Evolutionary conservation across 768 basidiomycete species (phyloP).

Genomic region (Megacollybia marginata): DNA sequence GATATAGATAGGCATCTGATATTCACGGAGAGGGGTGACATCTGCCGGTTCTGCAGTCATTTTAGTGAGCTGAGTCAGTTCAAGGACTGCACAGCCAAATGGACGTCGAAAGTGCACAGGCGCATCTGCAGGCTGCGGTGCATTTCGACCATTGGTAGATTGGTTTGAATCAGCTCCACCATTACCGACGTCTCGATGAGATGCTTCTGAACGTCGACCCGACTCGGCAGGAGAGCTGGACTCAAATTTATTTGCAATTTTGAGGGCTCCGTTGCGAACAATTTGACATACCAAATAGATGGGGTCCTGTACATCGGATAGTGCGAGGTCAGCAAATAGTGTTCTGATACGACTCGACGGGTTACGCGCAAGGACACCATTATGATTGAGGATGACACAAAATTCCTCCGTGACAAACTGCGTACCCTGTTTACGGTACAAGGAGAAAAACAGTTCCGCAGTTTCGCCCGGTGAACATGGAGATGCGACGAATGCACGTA

Average conservation of each 20-base stretch:
- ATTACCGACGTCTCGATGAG: conserved; percentile 23
- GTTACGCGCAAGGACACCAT: conserved; percentile 80
- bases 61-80: conserved; percentile 68
- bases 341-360: conserved; percentile 73
- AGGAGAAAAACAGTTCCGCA: conserved; percentile 87
- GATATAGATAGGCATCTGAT: conserved; percentile 82
- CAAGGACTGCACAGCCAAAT: conserved; percentile 93
- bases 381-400: conserved; percentile 83
- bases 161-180: not conserved
- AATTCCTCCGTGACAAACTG: conserved; percentile 94
- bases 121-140: conserved; percentile 21
- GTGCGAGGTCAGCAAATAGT: conserved; percentile 83
- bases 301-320: conserved; percentile 77
- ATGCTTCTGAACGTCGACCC: conserved; percentile 50
- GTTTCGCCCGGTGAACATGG: conserved; percentile 89
- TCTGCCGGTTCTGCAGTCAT: conserved; percentile 61
- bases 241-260: conserved; percentile 54
- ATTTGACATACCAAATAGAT: conserved; percentile 89
- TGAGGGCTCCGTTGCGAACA: conserved; percentile 80
- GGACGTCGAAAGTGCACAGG: conserved; percentile 66
- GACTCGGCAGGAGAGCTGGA: conserved; percentile 33
- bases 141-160: conserved; percentile 13
- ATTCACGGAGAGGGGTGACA: conserved; percentile 60
- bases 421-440: conserved; percentile 78
- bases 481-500: conserved; percentile 88